These are phyloP conservation scores for Suillus sp. DNA, from an alignment of 768 basidiomycete species.

Conservation along the genomic window DNA sequence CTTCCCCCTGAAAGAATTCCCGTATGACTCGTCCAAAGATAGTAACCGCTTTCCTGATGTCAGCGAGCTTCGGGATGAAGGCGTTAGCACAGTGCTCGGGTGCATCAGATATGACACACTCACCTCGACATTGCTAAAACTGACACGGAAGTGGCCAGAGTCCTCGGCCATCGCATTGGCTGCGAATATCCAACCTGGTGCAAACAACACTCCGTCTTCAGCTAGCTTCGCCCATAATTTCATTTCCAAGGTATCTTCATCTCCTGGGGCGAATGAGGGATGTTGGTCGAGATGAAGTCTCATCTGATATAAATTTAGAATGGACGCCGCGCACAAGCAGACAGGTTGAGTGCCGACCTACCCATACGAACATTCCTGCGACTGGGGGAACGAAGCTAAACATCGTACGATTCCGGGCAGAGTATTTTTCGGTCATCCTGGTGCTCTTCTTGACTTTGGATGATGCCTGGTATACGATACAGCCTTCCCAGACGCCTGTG, in stretches of 20 bases:
- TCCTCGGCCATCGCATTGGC: slow-evolving; percentile 27
- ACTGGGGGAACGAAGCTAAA: slow-evolving; percentile 76
- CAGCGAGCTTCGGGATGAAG: no score
- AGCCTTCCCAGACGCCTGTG: slow-evolving; percentile 37
- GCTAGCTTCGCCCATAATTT: slow-evolving; percentile 64
- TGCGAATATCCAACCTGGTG: slow-evolving; percentile 48
- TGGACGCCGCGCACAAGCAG: not conserved
- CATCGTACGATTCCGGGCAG: slow-evolving; percentile 35
- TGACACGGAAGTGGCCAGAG: slow-evolving; percentile 58
- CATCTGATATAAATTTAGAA: slow-evolving; percentile 41
- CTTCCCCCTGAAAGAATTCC: no score
- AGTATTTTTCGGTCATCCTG: slow-evolving; percentile 44
- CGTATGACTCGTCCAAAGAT: no score
- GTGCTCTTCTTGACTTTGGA: slow-evolving; percentile 32
- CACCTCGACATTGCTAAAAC: slow-evolving; percentile 58
- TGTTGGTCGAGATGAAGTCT: slow-evolving; percentile 62
- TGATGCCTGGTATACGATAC: slow-evolving; percentile 48
- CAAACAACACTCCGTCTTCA: slow-evolving; percentile 62
- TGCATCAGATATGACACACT: slow-evolving; percentile 17
- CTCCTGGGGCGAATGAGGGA: slow-evolving; percentile 42
- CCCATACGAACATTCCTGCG: slow-evolving; percentile 86
- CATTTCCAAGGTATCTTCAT: slow-evolving; percentile 49
- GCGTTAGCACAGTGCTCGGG: no score
- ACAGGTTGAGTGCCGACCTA: slow-evolving; percentile 29
- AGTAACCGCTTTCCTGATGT: no score